Evolutionary conservation across 495 filamentous ascomycete genomes (phyloP).

Genomic region (Apodospora peruviana): DNA sequence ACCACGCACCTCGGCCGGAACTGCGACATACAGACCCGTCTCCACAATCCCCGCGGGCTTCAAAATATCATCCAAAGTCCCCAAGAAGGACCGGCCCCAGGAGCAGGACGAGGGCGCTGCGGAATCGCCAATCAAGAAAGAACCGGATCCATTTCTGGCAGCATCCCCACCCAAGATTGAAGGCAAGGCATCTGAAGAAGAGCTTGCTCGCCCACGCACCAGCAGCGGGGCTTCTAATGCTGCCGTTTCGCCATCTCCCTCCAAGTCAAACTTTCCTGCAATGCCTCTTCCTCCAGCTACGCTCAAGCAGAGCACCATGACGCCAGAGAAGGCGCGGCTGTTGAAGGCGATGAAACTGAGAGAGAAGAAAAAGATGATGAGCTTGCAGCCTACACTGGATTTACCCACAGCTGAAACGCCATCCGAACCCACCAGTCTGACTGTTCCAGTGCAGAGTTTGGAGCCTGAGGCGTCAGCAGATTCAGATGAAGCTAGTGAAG

Average conservation of each 20-base stretch:
- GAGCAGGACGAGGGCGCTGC: conserved; percentile 23
- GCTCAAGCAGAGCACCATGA: conserved; percentile 56
- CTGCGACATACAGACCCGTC: conserved; percentile 59
- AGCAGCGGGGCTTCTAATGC: conserved; percentile 37
- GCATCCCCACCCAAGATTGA: conserved; percentile 17
- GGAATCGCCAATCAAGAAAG: conserved; percentile 21
- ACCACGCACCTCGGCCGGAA: conserved; percentile 50
- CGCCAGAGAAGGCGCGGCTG: conserved; percentile 82
- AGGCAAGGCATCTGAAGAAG: conserved; percentile 10
- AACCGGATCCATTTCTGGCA: conserved; percentile 11
- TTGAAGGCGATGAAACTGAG: conserved; percentile 91
- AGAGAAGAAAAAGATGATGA: conserved; percentile 64
- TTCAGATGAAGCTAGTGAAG: background rate
- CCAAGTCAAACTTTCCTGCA: conserved; percentile 36
- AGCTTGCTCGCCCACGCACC: conserved; percentile 30
- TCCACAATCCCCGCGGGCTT: conserved; percentile 58
- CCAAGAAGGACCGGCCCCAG: conserved; percentile 35
- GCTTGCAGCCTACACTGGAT: conserved; percentile 12
- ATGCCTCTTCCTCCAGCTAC: conserved; percentile 32
- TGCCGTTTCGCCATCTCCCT: conserved; percentile 48
- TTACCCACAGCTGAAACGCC: conserved; percentile 8
- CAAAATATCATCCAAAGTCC: conserved; percentile 40
- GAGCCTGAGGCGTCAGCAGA: conserved; percentile 2
- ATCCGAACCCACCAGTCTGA: conserved; percentile 10
- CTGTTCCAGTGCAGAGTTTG: conserved; percentile 5